These are phyloP conservation scores for Candida sakaeoensis DNA, from an alignment of 805 yeast species.

Conservation along the genomic window DNA sequence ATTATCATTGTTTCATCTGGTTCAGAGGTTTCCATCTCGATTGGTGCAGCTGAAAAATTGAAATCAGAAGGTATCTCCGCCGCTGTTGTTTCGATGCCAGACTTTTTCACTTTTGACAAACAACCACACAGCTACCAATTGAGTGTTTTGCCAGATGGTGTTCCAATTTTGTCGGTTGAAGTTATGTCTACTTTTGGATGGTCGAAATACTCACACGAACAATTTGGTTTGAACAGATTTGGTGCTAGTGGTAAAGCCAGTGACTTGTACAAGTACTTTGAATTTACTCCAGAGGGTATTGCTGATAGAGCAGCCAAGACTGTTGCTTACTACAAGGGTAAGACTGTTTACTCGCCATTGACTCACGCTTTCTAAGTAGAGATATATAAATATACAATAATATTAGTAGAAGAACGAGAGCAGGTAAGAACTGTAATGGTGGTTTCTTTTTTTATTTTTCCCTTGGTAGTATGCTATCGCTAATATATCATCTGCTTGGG, in stretches of 20 bases:
- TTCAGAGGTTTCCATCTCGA: conserved; percentile 83
- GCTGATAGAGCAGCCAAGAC: conserved; percentile 81
- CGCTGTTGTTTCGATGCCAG: conserved; percentile 88
- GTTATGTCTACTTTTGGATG: conserved; percentile 89
- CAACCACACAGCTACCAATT: conserved; percentile 80
- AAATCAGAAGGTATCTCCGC: conserved; percentile 65
- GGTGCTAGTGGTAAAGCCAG: conserved; percentile 94
- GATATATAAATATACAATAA: not conserved
- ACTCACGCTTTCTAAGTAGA: conserved; percentile 64
- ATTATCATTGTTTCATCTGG: conserved; percentile 86
- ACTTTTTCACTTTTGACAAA: conserved; percentile 81
- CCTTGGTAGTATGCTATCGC: too few relatives aligned
- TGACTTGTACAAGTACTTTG: conserved; percentile 80
- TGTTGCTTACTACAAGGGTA: conserved; percentile 78
- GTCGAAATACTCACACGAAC: conserved; percentile 94
- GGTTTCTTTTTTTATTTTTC: too few relatives aligned
- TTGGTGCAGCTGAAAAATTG: conserved; percentile 77
- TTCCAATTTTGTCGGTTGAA: conserved; percentile 91
- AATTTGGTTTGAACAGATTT: conserved; percentile 91
- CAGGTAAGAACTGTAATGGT: too few relatives aligned
- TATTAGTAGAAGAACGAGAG: not conserved
- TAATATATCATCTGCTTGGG: conserved; percentile 13
- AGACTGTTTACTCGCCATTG: conserved; percentile 68
- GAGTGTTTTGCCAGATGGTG: conserved; percentile 89
- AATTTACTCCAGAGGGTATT: conserved; percentile 89